Conservation (phyloP, 2,329 filamentous ascomycete genomes). For the Metarhizium rileyi region DNA sequence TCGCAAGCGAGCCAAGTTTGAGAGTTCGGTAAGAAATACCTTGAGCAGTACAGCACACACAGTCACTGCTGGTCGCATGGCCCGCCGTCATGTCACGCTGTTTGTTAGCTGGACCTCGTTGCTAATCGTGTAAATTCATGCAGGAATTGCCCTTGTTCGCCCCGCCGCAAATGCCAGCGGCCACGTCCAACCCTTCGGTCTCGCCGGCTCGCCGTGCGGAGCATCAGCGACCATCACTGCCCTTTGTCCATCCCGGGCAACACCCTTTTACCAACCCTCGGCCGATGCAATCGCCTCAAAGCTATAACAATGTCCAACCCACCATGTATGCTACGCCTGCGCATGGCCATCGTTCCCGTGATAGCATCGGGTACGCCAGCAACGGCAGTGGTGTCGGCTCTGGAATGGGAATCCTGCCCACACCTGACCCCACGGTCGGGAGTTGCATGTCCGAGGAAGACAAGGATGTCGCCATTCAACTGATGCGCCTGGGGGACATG, state of each 20-base stretch:
- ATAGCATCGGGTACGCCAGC: constrained; percentile 47
- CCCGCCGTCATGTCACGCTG: neutral
- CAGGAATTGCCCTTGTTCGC: constrained; percentile 95
- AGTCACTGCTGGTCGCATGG: neutral
- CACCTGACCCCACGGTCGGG: constrained; percentile 91
- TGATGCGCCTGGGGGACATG: constrained; percentile 91
- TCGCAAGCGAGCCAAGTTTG: constrained; percentile 87
- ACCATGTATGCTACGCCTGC: constrained; percentile 53
- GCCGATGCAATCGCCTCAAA: constrained; percentile 76
- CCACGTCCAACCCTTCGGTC: constrained; percentile 94
- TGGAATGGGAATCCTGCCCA: constrained; percentile 60
- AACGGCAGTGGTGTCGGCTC: constrained; percentile 25
- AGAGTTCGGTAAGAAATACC: constrained; percentile 75
- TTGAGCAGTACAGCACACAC: neutral
- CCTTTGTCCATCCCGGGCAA: constrained; percentile 66
- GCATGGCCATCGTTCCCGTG: constrained; percentile 53
- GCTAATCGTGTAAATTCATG: neutral
- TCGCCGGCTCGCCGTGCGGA: constrained; percentile 79
- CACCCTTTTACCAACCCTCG: constrained; percentile 72
- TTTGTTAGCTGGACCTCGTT: neutral
- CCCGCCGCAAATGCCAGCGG: constrained; percentile 84
- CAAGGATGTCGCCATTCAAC: constrained; percentile 86
- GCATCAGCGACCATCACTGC: constrained; percentile 60
- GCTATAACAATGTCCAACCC: constrained; percentile 46
- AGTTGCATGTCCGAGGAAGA: constrained; percentile 95